Percentiles rank a stretch among this genome's conserved stretches.
Conservation (phyloP, 1,284 basidiomycete genomes). For the Marasmius sp. region DNA sequence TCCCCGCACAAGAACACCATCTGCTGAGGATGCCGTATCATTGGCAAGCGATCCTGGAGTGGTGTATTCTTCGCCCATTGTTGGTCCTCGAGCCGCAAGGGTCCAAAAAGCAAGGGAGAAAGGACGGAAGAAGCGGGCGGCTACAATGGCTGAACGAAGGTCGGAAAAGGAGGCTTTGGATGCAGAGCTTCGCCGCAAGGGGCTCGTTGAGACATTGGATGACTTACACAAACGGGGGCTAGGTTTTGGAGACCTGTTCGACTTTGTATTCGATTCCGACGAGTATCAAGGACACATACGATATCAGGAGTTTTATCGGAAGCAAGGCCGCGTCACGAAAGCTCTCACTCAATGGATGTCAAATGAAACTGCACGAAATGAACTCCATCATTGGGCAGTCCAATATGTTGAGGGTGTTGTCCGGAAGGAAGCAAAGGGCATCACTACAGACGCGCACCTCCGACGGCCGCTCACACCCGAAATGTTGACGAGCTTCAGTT, state of each 20-base stretch:
- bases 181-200: neutral
- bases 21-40: no score
- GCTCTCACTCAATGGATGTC: constrained; percentile 20
- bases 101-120: neutral
- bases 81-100: neutral
- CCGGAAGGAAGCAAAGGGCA: neutral
- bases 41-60: neutral
- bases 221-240: neutral
- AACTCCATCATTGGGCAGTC: constrained; percentile 13
- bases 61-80: neutral
- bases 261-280: constrained; percentile 23
- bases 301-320: constrained; percentile 18
- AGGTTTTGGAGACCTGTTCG: constrained; percentile 17
- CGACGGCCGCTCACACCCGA: neutral
- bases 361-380: constrained; percentile 2
- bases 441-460: neutral
- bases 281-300: constrained; percentile 12
- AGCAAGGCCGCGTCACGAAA: constrained; percentile 4
- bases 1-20: neutral
- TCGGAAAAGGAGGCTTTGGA: neutral
- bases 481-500: neutral
- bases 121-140: neutral
- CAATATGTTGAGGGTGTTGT: constrained; percentile 5
- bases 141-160: neutral
- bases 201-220: neutral